A percentile compares a stretch with the other conserved stretches of the same genome.
Evolutionary conservation across 2,329 filamentous ascomycete genomes (phyloP).

Genomic region (Claviceps cyperi): DNA sequence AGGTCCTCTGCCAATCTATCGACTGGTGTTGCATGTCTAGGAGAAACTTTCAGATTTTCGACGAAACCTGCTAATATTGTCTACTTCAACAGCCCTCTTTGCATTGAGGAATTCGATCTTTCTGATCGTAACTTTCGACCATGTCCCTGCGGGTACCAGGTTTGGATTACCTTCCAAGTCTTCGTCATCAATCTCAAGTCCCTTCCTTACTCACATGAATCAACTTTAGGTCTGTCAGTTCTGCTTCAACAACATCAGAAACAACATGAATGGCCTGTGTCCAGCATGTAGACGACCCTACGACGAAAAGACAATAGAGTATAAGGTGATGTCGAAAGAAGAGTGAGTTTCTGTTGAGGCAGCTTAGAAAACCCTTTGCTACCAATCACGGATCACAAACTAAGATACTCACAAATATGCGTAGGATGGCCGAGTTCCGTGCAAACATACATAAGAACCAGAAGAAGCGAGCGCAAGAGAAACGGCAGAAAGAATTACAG

Average conservation of each 20-base stretch:
- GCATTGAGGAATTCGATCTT: conserved; percentile 97
- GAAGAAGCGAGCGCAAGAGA: conserved; percentile 72
- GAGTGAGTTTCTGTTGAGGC: conserved; percentile 48
- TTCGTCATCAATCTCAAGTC: background rate
- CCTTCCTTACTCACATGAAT: background rate
- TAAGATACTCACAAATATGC: conserved; percentile 4
- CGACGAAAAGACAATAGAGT: conserved; percentile 93
- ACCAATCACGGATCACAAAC: background rate
- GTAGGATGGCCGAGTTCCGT: conserved; percentile 58
- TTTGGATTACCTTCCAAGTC: conserved; percentile 24
- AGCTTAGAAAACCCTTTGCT: background rate
- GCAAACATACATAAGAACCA: conserved; percentile 77
- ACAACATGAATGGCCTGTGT: conserved; percentile 91
- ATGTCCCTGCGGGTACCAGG: conserved; percentile 96
- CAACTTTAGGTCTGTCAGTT: conserved; percentile 81
- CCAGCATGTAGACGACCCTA: conserved; percentile 94
- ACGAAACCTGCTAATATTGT: background rate
- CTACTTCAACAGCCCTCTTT: conserved; percentile 59
- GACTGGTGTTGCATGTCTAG: background rate
- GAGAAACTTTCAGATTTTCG: background rate
- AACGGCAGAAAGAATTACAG: conserved; percentile 85
- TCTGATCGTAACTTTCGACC: conserved; percentile 94
- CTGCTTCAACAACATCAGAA: conserved; percentile 98
- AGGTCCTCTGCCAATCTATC: conserved; percentile 6
- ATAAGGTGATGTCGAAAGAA: conserved; percentile 87